Evolutionary conservation across 2,329 filamentous ascomycete species (phyloP), one percentile per base, ranked within the genome.

Genomic region (Aaosphaeria pasadenensis): DNA sequence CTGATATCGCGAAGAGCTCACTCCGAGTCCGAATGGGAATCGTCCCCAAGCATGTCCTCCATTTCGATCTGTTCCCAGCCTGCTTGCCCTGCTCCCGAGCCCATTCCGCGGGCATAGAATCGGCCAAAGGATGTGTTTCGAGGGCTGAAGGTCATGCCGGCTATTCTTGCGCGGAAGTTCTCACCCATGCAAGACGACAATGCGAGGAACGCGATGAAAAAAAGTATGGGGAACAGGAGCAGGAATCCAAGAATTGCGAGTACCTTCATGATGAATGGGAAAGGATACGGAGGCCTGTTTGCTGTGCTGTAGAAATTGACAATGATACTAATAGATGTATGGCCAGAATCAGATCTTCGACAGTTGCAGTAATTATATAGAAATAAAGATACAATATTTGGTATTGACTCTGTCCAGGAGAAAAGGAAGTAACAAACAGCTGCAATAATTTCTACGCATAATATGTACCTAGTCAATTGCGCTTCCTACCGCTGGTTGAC

Each of bases 1-100:
- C 17, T 24, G 17, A 24, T 24, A 24, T 24, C 17, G 17, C 17
- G 17, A 24, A 24, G 17, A 24, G 17, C 17, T 24, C 17, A 24
- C 17, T 24, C 17, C 17, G 17, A 24, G 3, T 24, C 17, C 17
- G 17, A 24, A 24, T 24, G 33, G 33, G 56, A 68, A 39, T 71
- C 64, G 7, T 75, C 71, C 30, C 73, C 71, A 46, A 83, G 69
- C 77, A 84, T 81, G 48, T 82, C 77, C 52, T 84, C 78, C 76
- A 84, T 74, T 64, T 85, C 81, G 50, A 85, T 83, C 52, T 83
- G 80, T 59, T 84, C 81, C 60, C 80, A 84, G 50, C 80, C 77
- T 6, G 74, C 76, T 32, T 74, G 71, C 5, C 76, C 77, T 6
- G 75, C 74, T 38, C 76, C 77, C n/a, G 77, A 71, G 2, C 70